These are phyloP conservation scores for Syzygium oleosum DNA, from an alignment of 345 rosid species.

Conservation along the genomic window DNA sequence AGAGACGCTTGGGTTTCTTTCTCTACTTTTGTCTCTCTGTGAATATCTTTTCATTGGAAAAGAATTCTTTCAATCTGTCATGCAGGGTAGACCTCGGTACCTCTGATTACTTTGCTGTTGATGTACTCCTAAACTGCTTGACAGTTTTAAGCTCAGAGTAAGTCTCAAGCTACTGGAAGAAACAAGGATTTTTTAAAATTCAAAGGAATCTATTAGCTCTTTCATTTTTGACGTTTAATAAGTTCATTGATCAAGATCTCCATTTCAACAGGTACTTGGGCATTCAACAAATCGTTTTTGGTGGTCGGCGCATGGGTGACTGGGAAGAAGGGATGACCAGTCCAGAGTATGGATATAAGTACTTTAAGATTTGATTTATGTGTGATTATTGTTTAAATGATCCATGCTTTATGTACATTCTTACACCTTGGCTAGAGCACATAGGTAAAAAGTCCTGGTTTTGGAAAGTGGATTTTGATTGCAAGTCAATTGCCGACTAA, in stretches of 20 bases:
- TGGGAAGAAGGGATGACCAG: constrained; percentile 95
- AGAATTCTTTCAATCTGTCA: not conserved
- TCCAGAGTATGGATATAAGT: constrained; percentile 68
- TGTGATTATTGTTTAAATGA: not conserved
- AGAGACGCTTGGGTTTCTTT: not conserved
- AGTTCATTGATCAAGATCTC: not conserved
- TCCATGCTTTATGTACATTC: not conserved
- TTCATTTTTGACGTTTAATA: not conserved
- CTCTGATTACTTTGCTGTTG: constrained; percentile 66
- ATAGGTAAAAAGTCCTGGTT: not conserved
- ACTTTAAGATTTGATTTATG: constrained; percentile 53
- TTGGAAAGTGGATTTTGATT: not conserved
- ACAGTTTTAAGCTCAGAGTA: constrained; percentile 90
- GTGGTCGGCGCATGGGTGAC: constrained; percentile 74
- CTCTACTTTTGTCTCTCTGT: not conserved
- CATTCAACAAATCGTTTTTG: constrained; percentile 80
- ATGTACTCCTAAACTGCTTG: constrained; percentile 80
- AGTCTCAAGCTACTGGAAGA: constrained; percentile 5
- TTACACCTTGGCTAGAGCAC: not conserved
- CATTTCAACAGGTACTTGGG: constrained; percentile 52
- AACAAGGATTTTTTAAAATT: not conserved
- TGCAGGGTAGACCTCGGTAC: constrained; percentile 96
- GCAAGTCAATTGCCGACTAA: not conserved
- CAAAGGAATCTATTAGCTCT: not conserved
- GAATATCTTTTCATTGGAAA: not conserved